Evolutionary conservation across 768 basidiomycete genomes (phyloP).

Genomic region (Boletellus sp.): DNA sequence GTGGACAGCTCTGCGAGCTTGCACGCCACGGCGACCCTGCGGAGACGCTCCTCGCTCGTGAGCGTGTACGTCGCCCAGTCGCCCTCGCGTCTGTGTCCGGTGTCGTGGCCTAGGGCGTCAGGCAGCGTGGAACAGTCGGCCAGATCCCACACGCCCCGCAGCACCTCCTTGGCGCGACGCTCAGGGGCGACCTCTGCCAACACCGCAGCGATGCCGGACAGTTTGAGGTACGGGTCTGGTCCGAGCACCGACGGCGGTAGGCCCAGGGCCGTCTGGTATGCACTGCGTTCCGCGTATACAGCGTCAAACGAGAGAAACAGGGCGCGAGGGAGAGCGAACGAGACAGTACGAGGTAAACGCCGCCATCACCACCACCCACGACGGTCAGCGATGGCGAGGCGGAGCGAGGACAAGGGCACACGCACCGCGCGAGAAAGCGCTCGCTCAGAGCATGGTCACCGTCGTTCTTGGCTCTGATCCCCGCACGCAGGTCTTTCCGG

Average conservation of each 20-base stretch:
- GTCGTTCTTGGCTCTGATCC: constrained; percentile 58
- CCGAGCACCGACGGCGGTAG: constrained; percentile 38
- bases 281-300: constrained; percentile 34
- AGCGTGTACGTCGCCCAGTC: constrained; percentile 27
- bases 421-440: constrained; percentile 52
- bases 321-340: too few relatives aligned
- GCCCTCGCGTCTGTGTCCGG: not conserved
- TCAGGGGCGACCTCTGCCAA: constrained; percentile 48
- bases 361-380: too few relatives aligned
- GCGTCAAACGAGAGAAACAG: too few relatives aligned
- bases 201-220: constrained; percentile 61
- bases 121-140: not conserved
- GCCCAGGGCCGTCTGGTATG: constrained; percentile 50
- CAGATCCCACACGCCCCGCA: constrained; percentile 24
- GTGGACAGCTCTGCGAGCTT: constrained; percentile 43
- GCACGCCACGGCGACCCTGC: constrained; percentile 42
- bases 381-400: not conserved
- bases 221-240: constrained; percentile 56
- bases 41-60: constrained; percentile 38
- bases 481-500: constrained; percentile 60
- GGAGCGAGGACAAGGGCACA: not conserved
- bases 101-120: constrained; percentile 1
- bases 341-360: too few relatives aligned
- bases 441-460: constrained; percentile 51
- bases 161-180: constrained; percentile 23